Evolutionary conservation across 139 green algal species (phyloP), one percentile per base, ranked within the genome.

Genomic region (Picochlorum sp.): DNA sequence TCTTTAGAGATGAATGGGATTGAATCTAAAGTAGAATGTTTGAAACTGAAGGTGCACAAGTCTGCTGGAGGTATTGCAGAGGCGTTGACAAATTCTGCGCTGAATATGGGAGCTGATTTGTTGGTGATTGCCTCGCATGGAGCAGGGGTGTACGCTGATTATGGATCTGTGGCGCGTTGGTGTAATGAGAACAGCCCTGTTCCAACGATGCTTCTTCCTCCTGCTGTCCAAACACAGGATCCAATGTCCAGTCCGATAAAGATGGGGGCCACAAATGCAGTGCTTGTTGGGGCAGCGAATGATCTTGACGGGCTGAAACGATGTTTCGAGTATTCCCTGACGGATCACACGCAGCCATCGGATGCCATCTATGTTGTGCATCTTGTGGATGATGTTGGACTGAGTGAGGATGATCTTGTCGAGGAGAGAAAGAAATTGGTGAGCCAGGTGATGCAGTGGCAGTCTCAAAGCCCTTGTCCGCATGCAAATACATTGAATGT

Each of bases 91-190:
- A 24, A n/a, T 34, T 47, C 51, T 56, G 66, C 66, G 0, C 16
- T 47, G 10, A 60, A 69, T 21, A 49, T 74, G 38, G 60, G 44
- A 28, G 72, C 66, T 2, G 72, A 74, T 37, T 41, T 65, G 8
- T 37, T 78, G 45, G 7, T 78, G 8, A 74, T 78, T 16, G 66
- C 61, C 28, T 71, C 59, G 41, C 72, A 74, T 49, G 72, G 72
- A 32, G 58, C 66, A 4, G 72, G 72, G 15, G 72, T 78, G 28
- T 61, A 73, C 37, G 72, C 72, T 4, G 72, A 78, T 54, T 78
- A 68, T 56, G 72, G 72, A 4, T 71, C 60, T 44, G 72, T 78
- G 32, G 66, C 72, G 6, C 28, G 72, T 50, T 78, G 72, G 49
- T 71, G 65, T 30, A 47, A 34, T 16, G 71, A 77, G 34, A 56